phyloP scores from a whole-genome alignment of 2,329 filamentous ascomycete genomes.

The Neofusicoccum laricinum region DNA sequence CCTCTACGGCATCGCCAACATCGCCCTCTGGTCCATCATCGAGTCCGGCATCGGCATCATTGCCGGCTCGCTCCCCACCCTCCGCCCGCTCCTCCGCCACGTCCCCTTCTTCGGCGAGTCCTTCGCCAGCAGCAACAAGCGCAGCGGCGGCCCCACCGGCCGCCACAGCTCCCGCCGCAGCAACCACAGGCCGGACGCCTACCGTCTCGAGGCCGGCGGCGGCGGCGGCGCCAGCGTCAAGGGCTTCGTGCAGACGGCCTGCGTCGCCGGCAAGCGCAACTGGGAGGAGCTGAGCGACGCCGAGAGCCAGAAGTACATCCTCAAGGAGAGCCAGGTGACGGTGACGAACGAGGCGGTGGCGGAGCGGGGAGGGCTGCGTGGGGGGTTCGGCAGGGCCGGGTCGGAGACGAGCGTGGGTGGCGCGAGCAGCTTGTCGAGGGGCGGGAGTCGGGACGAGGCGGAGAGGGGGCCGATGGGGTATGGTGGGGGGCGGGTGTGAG shows the following conservation, averaged over 20 bases:
- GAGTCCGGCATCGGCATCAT: slow-evolving; percentile 51
- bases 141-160: neutral
- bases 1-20: slow-evolving; percentile 41
- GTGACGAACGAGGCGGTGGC: neutral
- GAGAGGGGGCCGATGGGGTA: no score
- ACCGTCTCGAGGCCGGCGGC: neutral
- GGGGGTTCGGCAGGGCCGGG: neutral
- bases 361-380: no score
- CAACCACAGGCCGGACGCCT: neutral
- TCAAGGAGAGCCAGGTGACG: slow-evolving; percentile 28
- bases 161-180: no score
- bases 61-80: slow-evolving; percentile 46
- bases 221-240: neutral
- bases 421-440: no score
- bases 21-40: slow-evolving; percentile 47
- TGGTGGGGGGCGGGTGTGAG: no score
- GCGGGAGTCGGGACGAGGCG: no score
- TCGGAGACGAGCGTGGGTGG: neutral
- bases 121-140: neutral
- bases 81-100: slow-evolving; percentile 42
- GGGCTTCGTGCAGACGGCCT: neutral
- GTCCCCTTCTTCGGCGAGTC: neutral
- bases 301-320: slow-evolving; percentile 39
- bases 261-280: neutral
- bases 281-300: slow-evolving; percentile 20